These are phyloP conservation scores for Aspergillus diversus DNA, from an alignment of 495 filamentous ascomycete genomes.

Conservation along the genomic window DNA sequence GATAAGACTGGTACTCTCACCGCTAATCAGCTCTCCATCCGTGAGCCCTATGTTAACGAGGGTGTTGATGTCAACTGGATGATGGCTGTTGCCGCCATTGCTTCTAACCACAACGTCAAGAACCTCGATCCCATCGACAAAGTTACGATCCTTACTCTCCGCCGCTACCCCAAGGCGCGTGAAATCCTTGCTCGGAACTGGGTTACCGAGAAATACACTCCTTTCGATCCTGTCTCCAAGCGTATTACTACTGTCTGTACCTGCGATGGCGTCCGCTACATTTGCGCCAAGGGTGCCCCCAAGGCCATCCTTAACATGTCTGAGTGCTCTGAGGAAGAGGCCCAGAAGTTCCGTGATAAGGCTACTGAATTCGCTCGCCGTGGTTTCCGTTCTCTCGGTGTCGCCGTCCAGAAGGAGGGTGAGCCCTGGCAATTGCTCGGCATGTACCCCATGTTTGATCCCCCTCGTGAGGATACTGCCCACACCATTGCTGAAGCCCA, in stretches of 20 bases:
- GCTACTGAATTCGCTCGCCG: constrained; percentile 73
- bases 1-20: constrained; percentile 82
- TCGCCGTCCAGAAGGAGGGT: constrained; percentile 70
- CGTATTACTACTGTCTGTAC: constrained; percentile 71
- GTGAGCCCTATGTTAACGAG: constrained; percentile 74
- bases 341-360: constrained; percentile 69
- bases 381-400: constrained; percentile 82
- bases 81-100: constrained; percentile 76
- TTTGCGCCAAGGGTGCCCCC: constrained; percentile 73
- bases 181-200: constrained; percentile 71
- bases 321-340: constrained; percentile 65
- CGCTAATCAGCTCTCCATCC: constrained; percentile 75
- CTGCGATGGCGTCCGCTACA: constrained; percentile 68
- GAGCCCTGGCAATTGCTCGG: constrained; percentile 70
- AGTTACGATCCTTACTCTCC: constrained; percentile 73
- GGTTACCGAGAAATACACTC: constrained; percentile 75
- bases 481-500: constrained; percentile 79
- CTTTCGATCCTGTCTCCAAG: constrained; percentile 80
- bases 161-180: constrained; percentile 72
- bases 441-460: constrained; percentile 80
- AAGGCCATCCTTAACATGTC: constrained; percentile 72
- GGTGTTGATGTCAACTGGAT: constrained; percentile 80
- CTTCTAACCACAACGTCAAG: constrained; percentile 78
- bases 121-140: constrained; percentile 79
- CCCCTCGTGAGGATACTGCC: constrained; percentile 76